Evolutionary conservation across 768 basidiomycete species (phyloP).

Genomic region (Leccinum obscurum): DNA sequence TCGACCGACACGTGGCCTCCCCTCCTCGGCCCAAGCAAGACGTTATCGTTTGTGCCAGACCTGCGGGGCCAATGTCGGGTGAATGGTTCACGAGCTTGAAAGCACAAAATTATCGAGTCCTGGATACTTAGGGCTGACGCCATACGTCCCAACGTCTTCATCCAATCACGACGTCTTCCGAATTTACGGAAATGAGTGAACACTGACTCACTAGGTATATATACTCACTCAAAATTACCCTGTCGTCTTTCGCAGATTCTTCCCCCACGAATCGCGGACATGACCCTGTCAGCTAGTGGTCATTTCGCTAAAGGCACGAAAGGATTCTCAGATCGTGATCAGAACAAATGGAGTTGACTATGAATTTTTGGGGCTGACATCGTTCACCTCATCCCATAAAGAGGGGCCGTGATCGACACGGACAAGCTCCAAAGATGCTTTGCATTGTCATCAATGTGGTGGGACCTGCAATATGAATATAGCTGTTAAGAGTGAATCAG

Average conservation of each 20-base stretch:
- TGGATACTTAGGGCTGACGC: not conserved
- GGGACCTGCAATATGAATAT: not conserved
- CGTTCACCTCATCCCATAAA: not conserved
- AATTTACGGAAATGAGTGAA: constrained; percentile 10
- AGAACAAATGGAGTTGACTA: not conserved
- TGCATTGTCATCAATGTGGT: not conserved
- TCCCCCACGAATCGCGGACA: not conserved
- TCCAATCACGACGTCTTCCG: constrained; percentile 1
- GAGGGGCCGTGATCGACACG: not conserved
- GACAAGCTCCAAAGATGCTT: not conserved
- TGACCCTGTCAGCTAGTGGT: not conserved
- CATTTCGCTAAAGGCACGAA: not conserved
- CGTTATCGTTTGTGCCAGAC: not conserved
- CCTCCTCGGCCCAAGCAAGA: not conserved
- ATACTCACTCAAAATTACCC: not conserved
- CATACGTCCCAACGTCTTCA: not conserved
- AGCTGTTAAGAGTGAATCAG: not conserved
- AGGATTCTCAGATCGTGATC: not conserved
- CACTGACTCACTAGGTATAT: not conserved
- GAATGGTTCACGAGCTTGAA: not conserved
- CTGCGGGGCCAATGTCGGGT: not conserved
- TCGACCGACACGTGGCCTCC: constrained; percentile 1
- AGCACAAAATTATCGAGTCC: not conserved
- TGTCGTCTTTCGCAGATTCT: no score
- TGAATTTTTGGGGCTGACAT: not conserved